These are phyloP conservation scores for Ascocoryne sarcoides DNA, from an alignment of 2,329 filamentous ascomycete species.

Conservation along the genomic window DNA sequence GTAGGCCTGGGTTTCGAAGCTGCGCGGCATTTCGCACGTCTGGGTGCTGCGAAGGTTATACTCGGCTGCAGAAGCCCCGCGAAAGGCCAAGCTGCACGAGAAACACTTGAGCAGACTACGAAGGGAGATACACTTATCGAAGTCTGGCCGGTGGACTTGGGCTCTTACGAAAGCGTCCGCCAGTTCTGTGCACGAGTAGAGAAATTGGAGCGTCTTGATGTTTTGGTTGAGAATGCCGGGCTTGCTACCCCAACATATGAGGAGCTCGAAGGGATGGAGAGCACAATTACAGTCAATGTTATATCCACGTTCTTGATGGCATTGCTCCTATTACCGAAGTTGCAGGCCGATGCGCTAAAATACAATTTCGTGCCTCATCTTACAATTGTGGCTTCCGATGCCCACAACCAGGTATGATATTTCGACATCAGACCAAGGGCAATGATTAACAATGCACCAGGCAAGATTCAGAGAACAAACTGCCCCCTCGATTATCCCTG, in stretches of 20 bases:
- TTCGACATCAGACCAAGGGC: background rate
- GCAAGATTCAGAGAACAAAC: slow-evolving; percentile 22
- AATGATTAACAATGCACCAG: slow-evolving; percentile 7
- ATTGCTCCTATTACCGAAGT: slow-evolving; percentile 22
- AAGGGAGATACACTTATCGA: slow-evolving; percentile 21
- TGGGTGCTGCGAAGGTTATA: slow-evolving; percentile 24
- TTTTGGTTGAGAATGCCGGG: slow-evolving; percentile 33
- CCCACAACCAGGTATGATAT: slow-evolving; percentile 19
- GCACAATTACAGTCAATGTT: slow-evolving; percentile 27
- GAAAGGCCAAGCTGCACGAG: slow-evolving; percentile 17
- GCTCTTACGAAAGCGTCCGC: slow-evolving; percentile 37
- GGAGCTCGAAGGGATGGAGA: slow-evolving; percentile 19
- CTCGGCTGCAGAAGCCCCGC: slow-evolving; percentile 14
- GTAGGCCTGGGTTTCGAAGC: slow-evolving; percentile 40
- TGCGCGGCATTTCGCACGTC: slow-evolving; percentile 30
- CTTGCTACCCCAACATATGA: slow-evolving; percentile 14
- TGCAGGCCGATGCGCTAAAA: slow-evolving; percentile 18
- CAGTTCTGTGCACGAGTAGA: slow-evolving; percentile 33
- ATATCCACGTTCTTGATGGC: slow-evolving; percentile 27
- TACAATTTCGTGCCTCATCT: slow-evolving; percentile 15
- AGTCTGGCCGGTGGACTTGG: slow-evolving; percentile 44
- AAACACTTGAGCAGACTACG: slow-evolving; percentile 8
- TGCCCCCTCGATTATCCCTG: slow-evolving; percentile 13
- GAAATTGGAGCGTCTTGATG: slow-evolving; percentile 36
- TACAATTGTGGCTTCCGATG: slow-evolving; percentile 22